Base-by-base conservation (phyloP, 2,329 filamentous ascomycete genomes). In the Elsinoe australis region DNA sequence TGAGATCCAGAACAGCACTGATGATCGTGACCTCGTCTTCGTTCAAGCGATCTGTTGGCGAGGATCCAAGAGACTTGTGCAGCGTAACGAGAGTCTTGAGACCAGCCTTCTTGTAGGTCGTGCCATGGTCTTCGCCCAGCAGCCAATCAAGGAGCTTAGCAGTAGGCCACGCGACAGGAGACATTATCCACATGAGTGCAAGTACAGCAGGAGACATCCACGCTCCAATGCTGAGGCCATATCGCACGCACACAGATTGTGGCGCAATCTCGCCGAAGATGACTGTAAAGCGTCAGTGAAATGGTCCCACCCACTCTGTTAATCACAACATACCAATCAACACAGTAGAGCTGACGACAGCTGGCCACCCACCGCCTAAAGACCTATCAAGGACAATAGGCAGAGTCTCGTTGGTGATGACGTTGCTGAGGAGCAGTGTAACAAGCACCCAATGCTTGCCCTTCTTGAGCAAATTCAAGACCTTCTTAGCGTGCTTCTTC, bases 381-480 rank as follows among this genome's bases (percentile, higher is more conserved):
- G 88, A 95, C 49, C 92, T 77, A 67, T 98, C 92, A 45, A 98
- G 77, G 8, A 98, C 87, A 53, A 98, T 95, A 21, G 92, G 92
- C 10, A 95, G 73, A 2, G 90, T 94, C 69, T 96, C 92, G 66
- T 98, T 96, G 55, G 94, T 94, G 59, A 98, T 94, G 61, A 98
- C 92, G 65, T 98, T 98, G 65, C 88, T 88, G 49, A 98, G 73
- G 5, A 98, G 76, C 19, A 98, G 71, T 2, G 92, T 96, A 47
- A 98, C 92, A 50, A 98, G 73, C 15, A 98, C 90, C 92, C 92
- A 98, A 67, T 98, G 92, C 66, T 98, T 98, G 59, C 92, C 92
- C 58, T 79, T 84, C 55, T 87, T 80, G 49, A 98, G 70, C 21
- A 98, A 72, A 34, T 80, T 75, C 57, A 92, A 75, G 8, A 98